Base-by-base conservation (phyloP, 768 basidiomycete species). In the Boletus pseudopeckii region DNA sequence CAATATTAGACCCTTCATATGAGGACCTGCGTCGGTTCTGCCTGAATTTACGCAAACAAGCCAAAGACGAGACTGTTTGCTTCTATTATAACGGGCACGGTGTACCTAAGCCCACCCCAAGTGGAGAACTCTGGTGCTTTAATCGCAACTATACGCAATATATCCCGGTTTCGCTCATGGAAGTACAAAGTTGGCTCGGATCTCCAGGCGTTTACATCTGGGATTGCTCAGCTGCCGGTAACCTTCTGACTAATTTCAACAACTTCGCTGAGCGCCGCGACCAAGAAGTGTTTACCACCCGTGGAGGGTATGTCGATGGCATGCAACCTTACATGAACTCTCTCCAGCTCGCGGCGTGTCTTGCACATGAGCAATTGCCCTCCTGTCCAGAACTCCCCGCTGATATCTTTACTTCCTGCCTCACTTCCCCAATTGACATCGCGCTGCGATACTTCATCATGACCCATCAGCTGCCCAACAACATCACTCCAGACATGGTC, bases 1-100 rank as follows among this genome's bases (percentile, higher is more conserved):
- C 92, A 55, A 90, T 93, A 61, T 79, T 97, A 34, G 97, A 99
- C 70, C 97, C 97, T 9, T 92, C 92, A 1, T 85, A 93, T 57
- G 95, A 98, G 64, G 96, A 98, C 62, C 79, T 96, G 37, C 88
- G 89, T 66, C 85, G 89, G 52, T 90, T 92, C 60, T 97, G 93
- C 64, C 77, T 84, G 52, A 84, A 79, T 20, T 72, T 96, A 38
- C 85, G 97, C 51, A 91, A 88, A 64, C 83, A 86, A 46, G 94
- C 96, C 1, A 92, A 93, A 69, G 90, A 94, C 36, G 97, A 99
- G 65, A 86, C 97, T 2, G 86, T 92, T 7, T 76, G 98, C 28
- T 96, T 98, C 72, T 92, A 98, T 72, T 99, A 98, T 74, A 99
- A 98, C 59, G 97, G 97, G 3, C 97, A 98, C 57, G 97, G 97